Percentiles rank a stretch among this genome's conserved stretches.
phyloP scores from a whole-genome alignment of 495 filamentous ascomycete genomes.

The Lepidopterella palustris region DNA sequence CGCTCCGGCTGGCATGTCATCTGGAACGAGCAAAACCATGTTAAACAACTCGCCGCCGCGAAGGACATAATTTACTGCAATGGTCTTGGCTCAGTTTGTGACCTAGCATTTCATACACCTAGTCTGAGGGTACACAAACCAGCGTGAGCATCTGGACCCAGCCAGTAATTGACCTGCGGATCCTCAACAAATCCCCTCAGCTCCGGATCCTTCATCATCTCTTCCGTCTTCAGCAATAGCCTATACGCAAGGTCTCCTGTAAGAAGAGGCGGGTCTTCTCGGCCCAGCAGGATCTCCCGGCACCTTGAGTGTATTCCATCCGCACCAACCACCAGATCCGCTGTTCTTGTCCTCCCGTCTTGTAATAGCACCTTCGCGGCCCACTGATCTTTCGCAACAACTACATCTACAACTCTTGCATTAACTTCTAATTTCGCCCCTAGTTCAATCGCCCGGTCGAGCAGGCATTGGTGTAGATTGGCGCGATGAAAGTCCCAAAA shows the following conservation, averaged over 20 bases:
- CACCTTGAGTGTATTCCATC: slow-evolving; percentile 37
- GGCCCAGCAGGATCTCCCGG: slow-evolving; percentile 28
- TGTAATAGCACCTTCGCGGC: slow-evolving; percentile 25
- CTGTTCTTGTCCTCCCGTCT: slow-evolving; percentile 11
- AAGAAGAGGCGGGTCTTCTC: slow-evolving; percentile 34
- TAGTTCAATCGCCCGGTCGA: slow-evolving; percentile 14
- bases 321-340: slow-evolving; percentile 37
- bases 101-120: no score
- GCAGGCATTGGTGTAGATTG: slow-evolving; percentile 14
- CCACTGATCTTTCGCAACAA: background rate
- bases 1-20: slow-evolving; percentile 56
- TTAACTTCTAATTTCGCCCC: slow-evolving; percentile 25
- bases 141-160: slow-evolving; percentile 59
- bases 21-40: slow-evolving; percentile 63
- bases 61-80: slow-evolving; percentile 53
- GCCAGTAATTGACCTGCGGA: slow-evolving; percentile 65
- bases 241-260: slow-evolving; percentile 68
- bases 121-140: slow-evolving; percentile 34
- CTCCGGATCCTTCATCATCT: slow-evolving; percentile 47
- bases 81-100: no score
- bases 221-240: slow-evolving; percentile 48
- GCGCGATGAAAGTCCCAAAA: slow-evolving; percentile 26
- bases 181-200: slow-evolving; percentile 44
- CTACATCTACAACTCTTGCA: slow-evolving; percentile 21
- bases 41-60: slow-evolving; percentile 59